Evolutionary conservation across 2,329 filamentous ascomycete species (phyloP).

Genomic region (Hypoxylon sp.): DNA sequence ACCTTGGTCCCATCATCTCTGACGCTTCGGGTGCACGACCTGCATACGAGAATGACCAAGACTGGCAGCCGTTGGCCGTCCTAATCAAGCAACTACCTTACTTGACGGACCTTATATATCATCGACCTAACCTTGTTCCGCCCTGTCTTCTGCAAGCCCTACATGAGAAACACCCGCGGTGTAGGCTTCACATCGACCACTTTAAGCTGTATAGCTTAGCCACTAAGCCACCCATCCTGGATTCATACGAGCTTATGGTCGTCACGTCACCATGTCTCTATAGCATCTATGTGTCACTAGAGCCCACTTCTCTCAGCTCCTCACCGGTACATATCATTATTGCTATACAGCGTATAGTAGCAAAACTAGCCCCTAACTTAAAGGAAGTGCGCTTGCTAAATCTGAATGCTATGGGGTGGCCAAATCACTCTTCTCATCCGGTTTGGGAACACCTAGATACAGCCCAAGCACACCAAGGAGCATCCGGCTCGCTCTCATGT

Average conservation of each 20-base stretch:
- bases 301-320: no score
- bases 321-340: not conserved
- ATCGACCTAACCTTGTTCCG: constrained; percentile 15
- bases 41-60: not conserved
- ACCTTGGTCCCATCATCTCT: not conserved
- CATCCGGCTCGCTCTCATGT: constrained; percentile 10
- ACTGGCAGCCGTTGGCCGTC: constrained; percentile 21
- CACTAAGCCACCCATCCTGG: not conserved
- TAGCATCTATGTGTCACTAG: constrained; percentile 10
- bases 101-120: constrained; percentile 18
- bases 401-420: not conserved
- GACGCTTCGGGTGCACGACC: not conserved
- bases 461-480: not conserved
- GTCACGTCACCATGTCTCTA: constrained; percentile 27
- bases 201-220: constrained; percentile 11
- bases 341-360: constrained; percentile 8
- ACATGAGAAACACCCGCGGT: constrained; percentile 14
- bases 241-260: constrained; percentile 17
- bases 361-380: constrained; percentile 24
- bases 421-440: not conserved
- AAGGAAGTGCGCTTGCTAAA: constrained; percentile 12
- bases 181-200: constrained; percentile 25
- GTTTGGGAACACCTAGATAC: constrained; percentile 10
- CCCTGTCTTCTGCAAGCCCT: constrained; percentile 14
- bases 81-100: constrained; percentile 9